phyloP scores from a whole-genome alignment of 148 eudicot species.

The Selenicereus undatus region DNA sequence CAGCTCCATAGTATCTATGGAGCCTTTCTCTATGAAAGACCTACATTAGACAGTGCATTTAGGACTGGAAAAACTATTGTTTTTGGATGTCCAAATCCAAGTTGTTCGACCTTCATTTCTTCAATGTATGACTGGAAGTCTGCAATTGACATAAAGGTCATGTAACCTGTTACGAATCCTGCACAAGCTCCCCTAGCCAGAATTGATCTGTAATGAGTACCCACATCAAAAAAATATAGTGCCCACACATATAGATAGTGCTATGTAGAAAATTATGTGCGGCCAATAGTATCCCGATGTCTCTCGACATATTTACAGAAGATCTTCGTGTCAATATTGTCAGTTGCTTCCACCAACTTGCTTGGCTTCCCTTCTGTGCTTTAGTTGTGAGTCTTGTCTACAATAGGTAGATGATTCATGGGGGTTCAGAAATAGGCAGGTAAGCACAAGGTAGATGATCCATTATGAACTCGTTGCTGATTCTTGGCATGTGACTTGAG shows the following conservation, averaged over 20 bases:
- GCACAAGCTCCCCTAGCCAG: conserved; percentile 89
- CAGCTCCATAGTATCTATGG: conserved; percentile 74
- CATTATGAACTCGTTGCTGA: no score
- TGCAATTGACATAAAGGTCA: conserved; percentile 99
- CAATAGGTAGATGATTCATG: conserved; percentile 10
- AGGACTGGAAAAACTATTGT: background rate
- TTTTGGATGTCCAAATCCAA: background rate
- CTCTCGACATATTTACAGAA: conserved; percentile 83
- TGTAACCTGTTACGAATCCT: conserved; percentile 75
- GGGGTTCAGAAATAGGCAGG: background rate
- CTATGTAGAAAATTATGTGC: conserved; percentile 52
- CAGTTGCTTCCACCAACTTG: conserved; percentile 82
- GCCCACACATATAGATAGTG: conserved; percentile 65
- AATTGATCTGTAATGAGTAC: conserved; percentile 65
- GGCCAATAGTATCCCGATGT: conserved; percentile 86
- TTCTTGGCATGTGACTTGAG: no score
- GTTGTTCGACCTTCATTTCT: conserved; percentile 58
- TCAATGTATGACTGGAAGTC: conserved; percentile 84
- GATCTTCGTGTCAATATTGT: no score
- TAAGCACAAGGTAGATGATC: no score
- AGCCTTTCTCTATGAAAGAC: conserved; percentile 69
- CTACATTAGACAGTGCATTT: conserved; percentile 32
- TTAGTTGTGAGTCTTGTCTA: conserved; percentile 50
- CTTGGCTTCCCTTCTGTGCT: conserved; percentile 53
- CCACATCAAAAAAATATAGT: conserved; percentile 71